A percentile compares a stretch with the other conserved stretches of the same genome.
Conservation (phyloP, 352 stramenopile species). For the Halophytophthora batemanensis region DNA sequence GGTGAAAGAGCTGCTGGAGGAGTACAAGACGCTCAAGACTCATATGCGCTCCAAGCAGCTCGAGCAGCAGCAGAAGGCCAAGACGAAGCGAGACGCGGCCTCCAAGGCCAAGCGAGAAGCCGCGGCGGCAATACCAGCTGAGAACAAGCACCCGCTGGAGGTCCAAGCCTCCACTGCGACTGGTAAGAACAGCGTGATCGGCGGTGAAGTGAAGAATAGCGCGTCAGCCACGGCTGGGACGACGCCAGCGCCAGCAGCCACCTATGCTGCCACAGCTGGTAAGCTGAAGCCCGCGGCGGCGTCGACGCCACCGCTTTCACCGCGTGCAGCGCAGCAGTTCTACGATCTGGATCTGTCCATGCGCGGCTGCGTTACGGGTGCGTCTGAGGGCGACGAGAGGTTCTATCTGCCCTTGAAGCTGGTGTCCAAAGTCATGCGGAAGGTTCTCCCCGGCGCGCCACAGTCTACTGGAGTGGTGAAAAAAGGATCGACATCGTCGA, state of each 20-base stretch:
- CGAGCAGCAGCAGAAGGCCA: constrained; percentile 1
- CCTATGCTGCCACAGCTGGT: not conserved
- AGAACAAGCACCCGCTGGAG: constrained; percentile 28
- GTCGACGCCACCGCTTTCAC: not conserved
- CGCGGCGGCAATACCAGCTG: constrained; percentile 7
- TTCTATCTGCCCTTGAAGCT: constrained; percentile 72
- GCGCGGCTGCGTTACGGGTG: constrained; percentile 30
- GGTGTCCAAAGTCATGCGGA: constrained; percentile 76
- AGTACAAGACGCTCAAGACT: not conserved
- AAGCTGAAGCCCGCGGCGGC: not conserved
- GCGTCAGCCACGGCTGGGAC: not conserved
- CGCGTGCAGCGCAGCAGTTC: constrained; percentile 45
- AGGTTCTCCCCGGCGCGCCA: constrained; percentile 29
- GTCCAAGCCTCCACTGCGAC: constrained; percentile 12
- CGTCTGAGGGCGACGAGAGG: constrained; percentile 61
- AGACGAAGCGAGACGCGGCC: not conserved
- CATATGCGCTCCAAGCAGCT: not conserved
- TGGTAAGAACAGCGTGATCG: constrained; percentile 23
- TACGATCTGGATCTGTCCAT: constrained; percentile 64
- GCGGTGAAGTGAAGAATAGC: not conserved
- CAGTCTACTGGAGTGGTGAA: not conserved
- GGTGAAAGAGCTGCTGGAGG: not conserved
- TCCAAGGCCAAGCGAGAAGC: constrained; percentile 19
- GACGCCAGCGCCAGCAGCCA: not conserved
- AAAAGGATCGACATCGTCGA: not conserved